Evolutionary conservation across 352 stramenopile species (phyloP).

Genomic region (Globisporangium megalacanthum): DNA sequence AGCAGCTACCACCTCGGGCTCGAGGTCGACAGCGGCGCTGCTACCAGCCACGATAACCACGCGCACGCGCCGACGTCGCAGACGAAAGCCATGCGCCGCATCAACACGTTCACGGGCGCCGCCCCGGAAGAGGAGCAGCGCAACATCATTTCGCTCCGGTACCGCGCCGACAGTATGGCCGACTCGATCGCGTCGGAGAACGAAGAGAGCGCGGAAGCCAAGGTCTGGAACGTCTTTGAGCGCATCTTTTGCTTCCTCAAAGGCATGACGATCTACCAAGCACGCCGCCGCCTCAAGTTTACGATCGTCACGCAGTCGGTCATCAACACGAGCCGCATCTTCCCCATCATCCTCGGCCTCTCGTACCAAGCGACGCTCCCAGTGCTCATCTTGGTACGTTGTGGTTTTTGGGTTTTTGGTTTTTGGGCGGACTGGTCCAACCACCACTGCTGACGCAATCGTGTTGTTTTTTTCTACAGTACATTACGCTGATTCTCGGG

Average conservation of each 20-base stretch:
- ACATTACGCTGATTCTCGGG: constrained; percentile 80
- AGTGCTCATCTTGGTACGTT: constrained; percentile 68
- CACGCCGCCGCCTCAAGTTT: constrained; percentile 73
- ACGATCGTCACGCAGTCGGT: constrained; percentile 82
- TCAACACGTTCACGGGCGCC: constrained; percentile 63
- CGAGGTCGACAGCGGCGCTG: constrained; percentile 20
- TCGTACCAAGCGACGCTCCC: constrained; percentile 81
- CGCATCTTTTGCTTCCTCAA: constrained; percentile 86
- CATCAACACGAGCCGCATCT: constrained; percentile 79
- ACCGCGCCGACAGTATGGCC: constrained; percentile 78
- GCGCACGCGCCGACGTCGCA: constrained; percentile 14
- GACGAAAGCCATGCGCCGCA: constrained; percentile 41
- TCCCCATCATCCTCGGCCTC: constrained; percentile 81
- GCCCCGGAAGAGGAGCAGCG: constrained; percentile 70
- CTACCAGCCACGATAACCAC: constrained; percentile 5
- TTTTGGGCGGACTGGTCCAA: not conserved
- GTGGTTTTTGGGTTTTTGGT: not conserved
- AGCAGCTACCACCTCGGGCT: constrained; percentile 64
- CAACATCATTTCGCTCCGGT: constrained; percentile 85
- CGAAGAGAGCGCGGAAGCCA: constrained; percentile 47
- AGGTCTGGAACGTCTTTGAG: constrained; percentile 80
- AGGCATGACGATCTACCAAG: constrained; percentile 86
- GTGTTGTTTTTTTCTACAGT: constrained; percentile 23
- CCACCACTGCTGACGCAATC: not conserved
- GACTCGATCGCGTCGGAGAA: constrained; percentile 74